Percentiles rank a stretch among this genome's conserved stretches.
Evolutionary conservation across 495 filamentous ascomycete genomes (phyloP).

Genomic region (Xylaria castorea): DNA sequence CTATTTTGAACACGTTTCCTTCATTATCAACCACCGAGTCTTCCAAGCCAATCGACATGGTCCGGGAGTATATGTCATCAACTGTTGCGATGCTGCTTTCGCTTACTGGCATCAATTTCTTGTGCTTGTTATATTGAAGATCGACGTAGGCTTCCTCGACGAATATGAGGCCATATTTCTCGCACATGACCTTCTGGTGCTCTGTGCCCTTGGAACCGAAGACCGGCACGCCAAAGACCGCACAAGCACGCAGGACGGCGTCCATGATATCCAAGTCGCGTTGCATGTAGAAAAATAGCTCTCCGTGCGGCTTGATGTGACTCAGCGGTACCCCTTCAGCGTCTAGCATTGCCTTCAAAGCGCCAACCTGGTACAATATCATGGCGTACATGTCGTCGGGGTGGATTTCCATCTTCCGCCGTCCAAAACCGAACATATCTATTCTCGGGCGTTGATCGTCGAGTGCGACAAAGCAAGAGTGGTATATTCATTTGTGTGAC

Average conservation of each 20-base stretch:
- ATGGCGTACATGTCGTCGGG: constrained; percentile 64
- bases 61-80: constrained; percentile 47
- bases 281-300: constrained; percentile 64
- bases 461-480: not conserved
- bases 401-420: constrained; percentile 61
- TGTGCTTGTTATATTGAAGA: constrained; percentile 61
- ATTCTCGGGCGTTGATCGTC: constrained; percentile 17
- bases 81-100: constrained; percentile 62
- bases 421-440: constrained; percentile 68
- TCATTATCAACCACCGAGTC: constrained; percentile 54
- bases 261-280: constrained; percentile 56
- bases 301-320: constrained; percentile 67
- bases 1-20: constrained; percentile 50
- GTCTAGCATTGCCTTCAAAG: constrained; percentile 62
- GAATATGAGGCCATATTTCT: constrained; percentile 59
- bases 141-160: constrained; percentile 64
- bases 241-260: constrained; percentile 56
- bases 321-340: constrained; percentile 60
- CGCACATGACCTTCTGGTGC: constrained; percentile 60
- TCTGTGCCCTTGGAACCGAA: constrained; percentile 63
- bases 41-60: constrained; percentile 53
- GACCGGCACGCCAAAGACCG: constrained; percentile 59
- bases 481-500: not conserved
- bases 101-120: constrained; percentile 60
- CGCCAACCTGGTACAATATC: constrained; percentile 65